A percentile compares a stretch with the other conserved stretches of the same genome.
Conservation (phyloP, 140 eudicot genomes). For the Bidens hawaiensis region DNA sequence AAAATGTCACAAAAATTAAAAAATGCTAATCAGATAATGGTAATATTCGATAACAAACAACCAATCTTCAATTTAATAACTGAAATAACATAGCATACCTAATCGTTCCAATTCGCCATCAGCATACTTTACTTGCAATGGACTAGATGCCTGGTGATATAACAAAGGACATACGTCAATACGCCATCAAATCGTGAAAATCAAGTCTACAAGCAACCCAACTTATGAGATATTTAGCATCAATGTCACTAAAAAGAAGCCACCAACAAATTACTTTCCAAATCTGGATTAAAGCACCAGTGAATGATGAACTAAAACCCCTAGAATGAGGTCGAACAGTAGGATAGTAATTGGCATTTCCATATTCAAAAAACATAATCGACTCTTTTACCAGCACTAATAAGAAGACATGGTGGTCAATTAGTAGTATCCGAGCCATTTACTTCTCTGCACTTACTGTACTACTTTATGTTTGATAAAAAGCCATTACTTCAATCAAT, state of each 20-base stretch:
- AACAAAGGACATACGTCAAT: slow-evolving; percentile 25
- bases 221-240: too few relatives aligned
- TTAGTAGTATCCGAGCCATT: slow-evolving; percentile 5
- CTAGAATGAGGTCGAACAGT: neutral
- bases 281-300: neutral
- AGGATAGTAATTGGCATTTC: slow-evolving; percentile 5
- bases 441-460: neutral
- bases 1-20: slow-evolving; percentile 9
- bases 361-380: slow-evolving; percentile 10
- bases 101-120: slow-evolving; percentile 98
- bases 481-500: slow-evolving; percentile 11
- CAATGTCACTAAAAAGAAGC: neutral
- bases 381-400: neutral
- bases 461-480: slow-evolving; percentile 15
- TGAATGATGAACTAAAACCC: neutral
- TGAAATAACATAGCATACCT: slow-evolving; percentile 40
- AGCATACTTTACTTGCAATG: slow-evolving; percentile 98
- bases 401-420: too few relatives aligned
- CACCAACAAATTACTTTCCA: neutral
- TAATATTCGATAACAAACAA: neutral
- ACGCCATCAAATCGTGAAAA: slow-evolving; percentile 17
- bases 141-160: slow-evolving; percentile 85
- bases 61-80: slow-evolving; percentile 1
- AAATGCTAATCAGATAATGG: slow-evolving; percentile 9
- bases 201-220: slow-evolving; percentile 11